Conservation (phyloP, 768 basidiomycete species). For the Hysterangium stoloniferum region DNA sequence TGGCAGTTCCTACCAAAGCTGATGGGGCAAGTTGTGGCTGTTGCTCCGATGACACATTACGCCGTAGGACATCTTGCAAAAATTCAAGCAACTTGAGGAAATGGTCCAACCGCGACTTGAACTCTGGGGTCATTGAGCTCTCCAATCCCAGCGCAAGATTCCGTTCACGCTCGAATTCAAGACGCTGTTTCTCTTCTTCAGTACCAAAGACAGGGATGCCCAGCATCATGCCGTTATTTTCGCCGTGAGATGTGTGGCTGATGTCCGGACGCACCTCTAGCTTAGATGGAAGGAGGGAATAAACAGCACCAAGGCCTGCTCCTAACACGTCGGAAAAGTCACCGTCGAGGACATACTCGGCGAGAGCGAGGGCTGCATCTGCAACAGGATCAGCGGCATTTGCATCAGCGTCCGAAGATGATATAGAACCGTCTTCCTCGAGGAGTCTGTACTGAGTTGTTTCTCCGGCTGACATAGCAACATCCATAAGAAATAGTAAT, state of each 20-base stretch:
- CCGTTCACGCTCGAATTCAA: conserved; percentile 42
- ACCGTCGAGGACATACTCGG: conserved; percentile 92
- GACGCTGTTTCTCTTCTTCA: conserved; percentile 47
- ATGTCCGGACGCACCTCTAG: conserved; percentile 51
- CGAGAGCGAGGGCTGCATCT: conserved; percentile 80
- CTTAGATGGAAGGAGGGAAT: conserved; percentile 85
- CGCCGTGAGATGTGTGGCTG: conserved; percentile 17
- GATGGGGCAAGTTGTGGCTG: conserved; percentile 49
- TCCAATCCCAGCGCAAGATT: conserved; percentile 62
- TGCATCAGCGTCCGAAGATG: conserved; percentile 17
- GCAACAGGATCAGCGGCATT: conserved; percentile 54
- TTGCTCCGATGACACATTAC: conserved; percentile 41
- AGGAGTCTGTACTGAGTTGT: conserved; percentile 31
- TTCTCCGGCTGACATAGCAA: conserved; percentile 82
- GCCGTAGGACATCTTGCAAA: conserved; percentile 77
- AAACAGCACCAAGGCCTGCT: conserved; percentile 88
- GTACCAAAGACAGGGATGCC: conserved; percentile 52
- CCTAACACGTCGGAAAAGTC: conserved; percentile 97
- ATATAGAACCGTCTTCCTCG: conserved; percentile 20
- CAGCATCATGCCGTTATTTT: conserved; percentile 59
- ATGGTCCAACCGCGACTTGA: conserved; percentile 75
- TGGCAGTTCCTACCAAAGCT: conserved; percentile 64
- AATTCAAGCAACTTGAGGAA: conserved; percentile 90
- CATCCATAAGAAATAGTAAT: conserved; percentile 89
- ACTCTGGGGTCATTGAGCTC: conserved; percentile 64